Conservation (phyloP, 1,284 basidiomycete species). For the Cryptococcus sp. region DNA sequence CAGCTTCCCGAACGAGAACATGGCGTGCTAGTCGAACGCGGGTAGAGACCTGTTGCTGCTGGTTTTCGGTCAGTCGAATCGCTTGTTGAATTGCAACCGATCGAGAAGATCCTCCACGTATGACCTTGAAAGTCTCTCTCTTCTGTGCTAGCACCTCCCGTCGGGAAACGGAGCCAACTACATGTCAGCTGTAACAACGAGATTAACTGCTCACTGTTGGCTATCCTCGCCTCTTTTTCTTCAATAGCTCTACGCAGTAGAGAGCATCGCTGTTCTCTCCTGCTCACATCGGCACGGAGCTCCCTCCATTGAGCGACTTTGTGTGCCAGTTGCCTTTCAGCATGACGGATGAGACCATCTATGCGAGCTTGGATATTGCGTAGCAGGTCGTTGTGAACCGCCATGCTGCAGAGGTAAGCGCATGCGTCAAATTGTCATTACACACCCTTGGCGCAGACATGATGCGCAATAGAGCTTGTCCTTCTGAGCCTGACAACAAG, state of each 20-base stretch:
- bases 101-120: conserved; percentile 1
- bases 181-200: not conserved
- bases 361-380: conserved; percentile 17
- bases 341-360: conserved; percentile 12
- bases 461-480: conserved; percentile 30
- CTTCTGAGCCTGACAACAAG: conserved; percentile 31
- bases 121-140: no score
- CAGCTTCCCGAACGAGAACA: conserved; percentile 42
- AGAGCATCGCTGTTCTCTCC: conserved; percentile 21
- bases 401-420: conserved; percentile 14
- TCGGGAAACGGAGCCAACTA: not conserved
- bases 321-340: conserved; percentile 14
- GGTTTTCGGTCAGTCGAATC: conserved; percentile 3
- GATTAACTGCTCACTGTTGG: conserved; percentile 12
- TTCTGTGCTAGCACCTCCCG: no score
- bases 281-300: conserved; percentile 38
- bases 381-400: conserved; percentile 13
- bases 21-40: conserved; percentile 38
- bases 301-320: conserved; percentile 27
- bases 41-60: conserved; percentile 28
- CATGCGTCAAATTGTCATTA: not conserved
- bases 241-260: conserved; percentile 18
- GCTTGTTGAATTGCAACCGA: not conserved
- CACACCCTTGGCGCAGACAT: conserved; percentile 41
- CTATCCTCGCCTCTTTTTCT: conserved; percentile 9